Percentiles rank a stretch among this genome's conserved stretches.
Evolutionary conservation across 202 grass and related monocot genomes (phyloP).

Genomic region (Elaeis oleifera): DNA sequence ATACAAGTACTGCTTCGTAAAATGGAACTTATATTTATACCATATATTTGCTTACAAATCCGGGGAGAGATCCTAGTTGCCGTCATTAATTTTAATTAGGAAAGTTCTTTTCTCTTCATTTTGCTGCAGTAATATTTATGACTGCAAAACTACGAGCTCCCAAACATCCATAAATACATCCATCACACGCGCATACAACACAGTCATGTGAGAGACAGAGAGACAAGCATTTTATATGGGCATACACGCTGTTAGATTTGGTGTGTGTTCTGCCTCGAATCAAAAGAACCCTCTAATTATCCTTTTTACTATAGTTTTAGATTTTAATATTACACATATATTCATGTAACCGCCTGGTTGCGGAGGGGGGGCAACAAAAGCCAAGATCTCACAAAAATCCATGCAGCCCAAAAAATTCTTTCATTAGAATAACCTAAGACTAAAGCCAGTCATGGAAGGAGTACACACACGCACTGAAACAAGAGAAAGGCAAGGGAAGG

Average conservation of each 20-base stretch:
- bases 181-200: neutral
- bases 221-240: conserved; percentile 31
- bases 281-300: neutral
- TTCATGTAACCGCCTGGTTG: neutral
- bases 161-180: neutral
- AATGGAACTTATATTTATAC: no score
- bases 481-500: neutral
- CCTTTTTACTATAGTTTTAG: neutral
- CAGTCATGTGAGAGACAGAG: conserved; percentile 6
- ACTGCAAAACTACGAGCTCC: neutral
- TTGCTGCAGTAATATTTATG: neutral
- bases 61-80: no score
- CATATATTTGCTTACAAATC: no score
- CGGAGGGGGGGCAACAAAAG: neutral
- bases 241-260: conserved; percentile 30
- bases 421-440: conserved; percentile 8
- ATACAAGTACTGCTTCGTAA: no score
- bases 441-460: conserved; percentile 6
- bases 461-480: conserved; percentile 2
- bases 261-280: conserved; percentile 4
- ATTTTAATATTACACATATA: neutral
- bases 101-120: no score
- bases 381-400: conserved; percentile 26
- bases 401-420: conserved; percentile 7
- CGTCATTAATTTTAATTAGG: no score